Conservation (phyloP, 805 yeast genomes). For the Scheffersomyces lignosus region DNA sequence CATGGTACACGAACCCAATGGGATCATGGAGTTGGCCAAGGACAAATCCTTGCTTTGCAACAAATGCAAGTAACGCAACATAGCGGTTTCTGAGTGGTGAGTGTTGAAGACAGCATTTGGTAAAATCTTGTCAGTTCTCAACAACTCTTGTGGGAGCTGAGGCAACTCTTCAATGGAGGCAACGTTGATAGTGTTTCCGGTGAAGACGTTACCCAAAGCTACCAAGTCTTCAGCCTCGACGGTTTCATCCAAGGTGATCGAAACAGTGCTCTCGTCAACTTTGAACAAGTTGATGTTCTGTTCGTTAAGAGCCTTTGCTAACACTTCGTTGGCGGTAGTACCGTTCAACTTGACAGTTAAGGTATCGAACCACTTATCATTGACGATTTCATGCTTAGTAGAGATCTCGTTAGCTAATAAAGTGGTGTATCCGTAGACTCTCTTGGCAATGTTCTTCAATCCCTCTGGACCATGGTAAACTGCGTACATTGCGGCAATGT, state of each 20-base stretch:
- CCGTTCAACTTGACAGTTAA: slow-evolving; percentile 61
- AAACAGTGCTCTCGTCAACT: slow-evolving; percentile 59
- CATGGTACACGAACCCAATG: slow-evolving; percentile 98
- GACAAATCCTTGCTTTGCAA: slow-evolving; percentile 88
- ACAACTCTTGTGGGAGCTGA: slow-evolving; percentile 46
- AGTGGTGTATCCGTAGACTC: slow-evolving; percentile 74
- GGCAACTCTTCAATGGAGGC: slow-evolving; percentile 41
- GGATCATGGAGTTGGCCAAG: slow-evolving; percentile 94
- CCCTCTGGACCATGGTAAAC: slow-evolving; percentile 96
- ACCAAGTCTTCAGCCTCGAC: slow-evolving; percentile 62
- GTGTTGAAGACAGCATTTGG: slow-evolving; percentile 77
- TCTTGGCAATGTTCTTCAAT: slow-evolving; percentile 68
- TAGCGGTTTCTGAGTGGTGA: slow-evolving; percentile 92
- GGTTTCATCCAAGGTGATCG: slow-evolving; percentile 91
- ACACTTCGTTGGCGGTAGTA: slow-evolving; percentile 53
- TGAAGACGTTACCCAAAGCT: slow-evolving; percentile 60
- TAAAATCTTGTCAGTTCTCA: slow-evolving; percentile 61
- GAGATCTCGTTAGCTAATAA: slow-evolving; percentile 63
- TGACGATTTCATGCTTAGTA: slow-evolving; percentile 48
- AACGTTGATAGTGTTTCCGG: slow-evolving; percentile 30
- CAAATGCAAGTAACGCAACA: slow-evolving; percentile 85
- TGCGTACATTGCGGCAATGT: slow-evolving; percentile 92
- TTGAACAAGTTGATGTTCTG: slow-evolving; percentile 77
- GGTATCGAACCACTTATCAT: slow-evolving; percentile 82
- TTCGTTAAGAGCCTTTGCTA: slow-evolving; percentile 55